A percentile compares a stretch with the other conserved stretches of the same genome.
These are phyloP conservation scores for Aschersonia sp. DNA, from an alignment of 2,329 filamentous ascomycete species.

Conservation along the genomic window DNA sequence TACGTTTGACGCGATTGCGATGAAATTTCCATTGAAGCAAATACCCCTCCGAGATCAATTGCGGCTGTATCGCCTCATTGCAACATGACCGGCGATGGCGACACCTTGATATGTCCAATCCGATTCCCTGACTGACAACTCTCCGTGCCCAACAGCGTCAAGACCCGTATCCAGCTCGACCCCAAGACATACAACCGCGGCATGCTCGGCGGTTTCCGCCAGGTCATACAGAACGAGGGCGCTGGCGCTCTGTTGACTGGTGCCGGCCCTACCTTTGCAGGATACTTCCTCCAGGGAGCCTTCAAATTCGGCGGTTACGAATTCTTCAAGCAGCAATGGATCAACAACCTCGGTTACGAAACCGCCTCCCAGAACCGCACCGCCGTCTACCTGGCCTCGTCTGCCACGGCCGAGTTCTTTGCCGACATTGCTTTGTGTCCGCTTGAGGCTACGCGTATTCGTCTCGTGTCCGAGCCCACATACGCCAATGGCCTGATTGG, in stretches of 20 bases:
- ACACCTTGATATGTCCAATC: background rate
- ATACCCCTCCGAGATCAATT: no score
- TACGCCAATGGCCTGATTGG: conserved; percentile 69
- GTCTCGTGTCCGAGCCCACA: conserved; percentile 76
- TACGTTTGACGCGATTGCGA: conserved; percentile 40
- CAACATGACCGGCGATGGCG: background rate
- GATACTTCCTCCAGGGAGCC: conserved; percentile 89
- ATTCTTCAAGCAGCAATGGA: conserved; percentile 89
- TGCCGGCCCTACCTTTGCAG: conserved; percentile 71
- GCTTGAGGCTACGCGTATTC: conserved; percentile 85
- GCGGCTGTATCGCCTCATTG: no score
- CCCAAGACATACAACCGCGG: conserved; percentile 79
- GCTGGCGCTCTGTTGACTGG: conserved; percentile 76
- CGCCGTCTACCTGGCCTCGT: conserved; percentile 63
- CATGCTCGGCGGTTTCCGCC: conserved; percentile 72
- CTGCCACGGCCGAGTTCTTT: conserved; percentile 52
- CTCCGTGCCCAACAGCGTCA: conserved; percentile 47
- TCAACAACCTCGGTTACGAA: conserved; percentile 67
- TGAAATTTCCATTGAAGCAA: no score
- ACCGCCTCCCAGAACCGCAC: conserved; percentile 66
- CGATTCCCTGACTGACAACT: no score
- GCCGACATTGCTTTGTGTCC: conserved; percentile 78
- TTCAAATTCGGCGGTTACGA: conserved; percentile 94
- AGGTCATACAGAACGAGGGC: conserved; percentile 75
- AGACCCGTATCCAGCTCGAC: conserved; percentile 91